Percentiles rank a stretch among this genome's conserved stretches.
Evolutionary conservation across 331 rosid species (phyloP).

Genomic region (Erythrophleum ivorense): DNA sequence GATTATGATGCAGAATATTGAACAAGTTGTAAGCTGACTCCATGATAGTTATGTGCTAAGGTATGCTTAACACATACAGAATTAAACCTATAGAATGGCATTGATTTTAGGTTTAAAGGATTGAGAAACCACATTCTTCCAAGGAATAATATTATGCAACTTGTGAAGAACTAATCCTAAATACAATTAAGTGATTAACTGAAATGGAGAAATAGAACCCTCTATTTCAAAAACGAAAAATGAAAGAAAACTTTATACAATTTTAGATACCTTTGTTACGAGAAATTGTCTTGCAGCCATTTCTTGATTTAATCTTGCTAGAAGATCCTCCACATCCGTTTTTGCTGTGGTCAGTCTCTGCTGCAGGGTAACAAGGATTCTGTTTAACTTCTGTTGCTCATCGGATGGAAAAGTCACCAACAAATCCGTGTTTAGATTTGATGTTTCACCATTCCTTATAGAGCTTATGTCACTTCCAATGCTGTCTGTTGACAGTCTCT

Average conservation of each 20-base stretch:
- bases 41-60: conserved; percentile 12
- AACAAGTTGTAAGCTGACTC: conserved; percentile 10
- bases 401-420: conserved; percentile 61
- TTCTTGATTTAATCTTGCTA: conserved; percentile 90
- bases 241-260: not conserved
- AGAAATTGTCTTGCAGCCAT: conserved; percentile 81
- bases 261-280: conserved; percentile 63
- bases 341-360: conserved; percentile 69
- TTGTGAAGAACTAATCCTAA: conserved; percentile 29
- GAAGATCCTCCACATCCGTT: conserved; percentile 80
- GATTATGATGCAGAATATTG: not conserved
- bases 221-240: not conserved
- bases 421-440: conserved; percentile 47
- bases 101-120: conserved; percentile 17
- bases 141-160: conserved; percentile 11
- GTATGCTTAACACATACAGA: not conserved
- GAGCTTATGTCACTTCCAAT: conserved; percentile 58
- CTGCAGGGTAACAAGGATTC: conserved; percentile 66
- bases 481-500: conserved; percentile 61
- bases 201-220: conserved; percentile 15
- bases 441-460: conserved; percentile 46
- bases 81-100: not conserved
- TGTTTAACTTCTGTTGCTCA: conserved; percentile 67
- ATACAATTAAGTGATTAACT: not conserved
- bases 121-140: conserved; percentile 14